phyloP scores from a whole-genome alignment of 164 flowering plant species.

The Stephania japonica region DNA sequence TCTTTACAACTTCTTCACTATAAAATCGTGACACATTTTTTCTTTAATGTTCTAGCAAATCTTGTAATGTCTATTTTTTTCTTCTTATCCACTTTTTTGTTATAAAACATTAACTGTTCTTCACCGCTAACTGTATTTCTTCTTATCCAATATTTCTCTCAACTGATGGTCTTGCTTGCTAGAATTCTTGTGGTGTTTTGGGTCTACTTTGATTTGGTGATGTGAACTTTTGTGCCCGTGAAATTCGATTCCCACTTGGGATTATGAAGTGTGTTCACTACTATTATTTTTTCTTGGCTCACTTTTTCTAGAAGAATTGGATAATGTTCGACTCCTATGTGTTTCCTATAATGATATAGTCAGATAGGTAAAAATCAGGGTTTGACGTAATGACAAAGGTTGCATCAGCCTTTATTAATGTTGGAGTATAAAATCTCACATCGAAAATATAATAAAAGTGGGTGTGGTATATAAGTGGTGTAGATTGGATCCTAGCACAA shows the following conservation, averaged over 20 bases:
- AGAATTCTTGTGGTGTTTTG: too few species aligned
- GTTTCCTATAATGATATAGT: background rate
- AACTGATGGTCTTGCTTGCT: background rate
- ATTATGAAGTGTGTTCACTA: background rate
- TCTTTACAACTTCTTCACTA: background rate
- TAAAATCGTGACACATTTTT: background rate
- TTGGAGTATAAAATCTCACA: too few species aligned
- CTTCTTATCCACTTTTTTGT: background rate
- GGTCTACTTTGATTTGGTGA: background rate
- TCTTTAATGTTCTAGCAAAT: background rate
- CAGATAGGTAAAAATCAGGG: too few species aligned
- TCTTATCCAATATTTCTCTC: background rate
- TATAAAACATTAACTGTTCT: background rate
- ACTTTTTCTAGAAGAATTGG: background rate
- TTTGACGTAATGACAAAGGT: too few species aligned
- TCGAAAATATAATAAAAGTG: too few species aligned
- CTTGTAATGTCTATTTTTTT: background rate
- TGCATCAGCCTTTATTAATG: too few species aligned
- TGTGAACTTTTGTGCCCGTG: background rate
- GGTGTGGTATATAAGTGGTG: too few species aligned
- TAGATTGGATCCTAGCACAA: too few species aligned
- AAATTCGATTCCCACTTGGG: slow-evolving; percentile 1
- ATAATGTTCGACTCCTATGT: background rate
- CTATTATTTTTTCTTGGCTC: background rate
- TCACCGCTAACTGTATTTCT: background rate